Base-by-base conservation (phyloP, 2,329 filamentous ascomycete species). In the Periconia macrospinosa region DNA sequence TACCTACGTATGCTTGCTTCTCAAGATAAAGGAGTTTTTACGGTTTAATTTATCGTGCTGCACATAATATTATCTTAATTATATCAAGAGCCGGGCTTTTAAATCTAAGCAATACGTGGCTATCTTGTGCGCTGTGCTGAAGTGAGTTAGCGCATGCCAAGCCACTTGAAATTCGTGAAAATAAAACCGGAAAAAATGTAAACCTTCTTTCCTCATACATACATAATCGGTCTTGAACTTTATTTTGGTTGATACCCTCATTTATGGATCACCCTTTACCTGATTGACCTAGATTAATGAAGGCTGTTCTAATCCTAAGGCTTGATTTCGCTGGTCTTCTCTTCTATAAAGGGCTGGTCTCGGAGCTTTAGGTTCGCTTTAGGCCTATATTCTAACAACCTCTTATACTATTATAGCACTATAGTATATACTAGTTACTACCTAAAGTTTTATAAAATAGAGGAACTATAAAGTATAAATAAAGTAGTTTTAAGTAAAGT, bases 241-340 rank as follows among this genome's bases (percentile, higher is more conserved):
- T 37, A 14, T 49, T 43, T 61, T 64, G 63, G 67, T 62, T 56
- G 58, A 54, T 23, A 13, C 27, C 66, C 60, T 60, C 54, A 44
- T 59, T 49, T 47, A 62, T 69, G 63, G 63, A 66, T 61, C 63
- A 54, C 55, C 64, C 61, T 63, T 61, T 67, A 66, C 58, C 58
- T 57, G 62, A 60, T 63, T 57, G 66, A 73, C 71, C 71, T 54
- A 74, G 69, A 74, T 46, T 41, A 65, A 72, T 49, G 63, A 63
- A 67, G 66, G 69, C 71, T 66, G 60, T 73, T 74, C 70, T 74
- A 74, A 74, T 74, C 66, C 71, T 72, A 68, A 67, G 65, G 66
- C 59, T 72, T 61, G 60, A 49, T 55, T 62, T 56, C 68, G 68
- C 67, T 64, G 68, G 66, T 67, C 62, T 60, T 61, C 52, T 15